These are phyloP conservation scores for Huntiella savannae DNA, from an alignment of 2,329 filamentous ascomycete species.

Conservation along the genomic window DNA sequence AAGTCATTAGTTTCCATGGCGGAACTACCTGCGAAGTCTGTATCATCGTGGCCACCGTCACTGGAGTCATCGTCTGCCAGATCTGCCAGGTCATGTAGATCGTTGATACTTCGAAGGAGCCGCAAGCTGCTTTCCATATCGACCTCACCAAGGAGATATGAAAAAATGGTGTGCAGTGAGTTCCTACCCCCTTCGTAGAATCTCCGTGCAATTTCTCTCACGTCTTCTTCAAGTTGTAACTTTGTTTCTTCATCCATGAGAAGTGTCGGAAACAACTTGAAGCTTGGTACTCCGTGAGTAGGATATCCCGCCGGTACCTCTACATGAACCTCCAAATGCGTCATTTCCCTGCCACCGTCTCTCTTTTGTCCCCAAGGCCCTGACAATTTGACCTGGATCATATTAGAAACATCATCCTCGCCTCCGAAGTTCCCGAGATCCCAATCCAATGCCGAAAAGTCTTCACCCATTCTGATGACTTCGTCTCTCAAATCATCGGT, in stretches of 20 bases:
- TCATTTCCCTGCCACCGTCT: conserved; percentile 21
- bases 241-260: conserved; percentile 40
- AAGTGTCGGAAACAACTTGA: conserved; percentile 40
- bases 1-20: conserved; percentile 28
- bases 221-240: conserved; percentile 17
- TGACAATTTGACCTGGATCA: conserved; percentile 4
- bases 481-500: conserved; percentile 46
- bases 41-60: background rate
- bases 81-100: conserved; percentile 36
- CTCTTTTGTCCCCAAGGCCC: conserved; percentile 42
- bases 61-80: conserved; percentile 46
- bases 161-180: conserved; percentile 41
- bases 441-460: conserved; percentile 45
- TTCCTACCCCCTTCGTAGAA: conserved; percentile 40
- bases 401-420: conserved; percentile 22
- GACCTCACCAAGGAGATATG: conserved; percentile 43
- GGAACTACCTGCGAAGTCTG: conserved; percentile 32
- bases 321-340: conserved; percentile 43
- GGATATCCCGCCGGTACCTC: conserved; percentile 42
- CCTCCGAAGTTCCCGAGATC: conserved; percentile 22
- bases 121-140: conserved; percentile 40
- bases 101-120: conserved; percentile 34
- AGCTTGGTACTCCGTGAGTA: conserved; percentile 35
- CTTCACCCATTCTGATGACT: conserved; percentile 39
- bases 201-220: conserved; percentile 30